Base-by-base conservation (phyloP, 2,329 filamentous ascomycete species). In the Colletotrichum paranaense region DNA sequence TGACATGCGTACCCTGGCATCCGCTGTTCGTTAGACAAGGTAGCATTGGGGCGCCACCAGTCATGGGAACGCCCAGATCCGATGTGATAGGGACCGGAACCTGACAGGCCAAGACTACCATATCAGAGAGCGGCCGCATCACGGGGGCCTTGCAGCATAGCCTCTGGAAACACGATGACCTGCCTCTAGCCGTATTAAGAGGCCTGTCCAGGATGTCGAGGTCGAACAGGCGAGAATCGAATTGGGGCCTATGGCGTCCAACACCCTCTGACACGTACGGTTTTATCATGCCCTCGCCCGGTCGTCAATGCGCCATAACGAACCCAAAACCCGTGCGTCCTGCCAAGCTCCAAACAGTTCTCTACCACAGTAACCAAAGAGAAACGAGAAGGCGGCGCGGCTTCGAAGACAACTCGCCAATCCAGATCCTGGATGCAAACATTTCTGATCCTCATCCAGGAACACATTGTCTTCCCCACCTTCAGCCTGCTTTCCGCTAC, bases 231-330 rank as follows among this genome's bases (percentile, higher is more conserved):
- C 22, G 49, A 22, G 16, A 35, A 12, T 49, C 38, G 35, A 57
- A 52, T 28, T 46, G 38, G 28, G 42, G 30, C 16, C 55, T 59
- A 14, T 38, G 32, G 32, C 56, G 24, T 35, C 49, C 67, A 56
- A 62, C 11, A 58, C 60, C 56, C 58, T 74, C 72, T n/a, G 72
- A 74, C 72, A 58, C 26, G 30, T 67, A 67, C 62, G 53, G 72
- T 74, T 72, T 74, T 57, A 67, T 35, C 24, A 59, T 28, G 7
- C 52, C 72, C 62, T 72, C 53, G 55, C 62, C 62, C 62, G 58
- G 28, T 58, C 49, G 68, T 72, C 72, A 74, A 68, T 35, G 72
- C 72, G 68, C 58, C 62, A 56, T 42, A 12, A 57, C 32, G 70
- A 68, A 72, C 68, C 68, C 58, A 68, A 67, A 59, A 56, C 30